Base-by-base conservation (phyloP, 2,329 filamentous ascomycete genomes). In the Fusarium sp. region DNA sequence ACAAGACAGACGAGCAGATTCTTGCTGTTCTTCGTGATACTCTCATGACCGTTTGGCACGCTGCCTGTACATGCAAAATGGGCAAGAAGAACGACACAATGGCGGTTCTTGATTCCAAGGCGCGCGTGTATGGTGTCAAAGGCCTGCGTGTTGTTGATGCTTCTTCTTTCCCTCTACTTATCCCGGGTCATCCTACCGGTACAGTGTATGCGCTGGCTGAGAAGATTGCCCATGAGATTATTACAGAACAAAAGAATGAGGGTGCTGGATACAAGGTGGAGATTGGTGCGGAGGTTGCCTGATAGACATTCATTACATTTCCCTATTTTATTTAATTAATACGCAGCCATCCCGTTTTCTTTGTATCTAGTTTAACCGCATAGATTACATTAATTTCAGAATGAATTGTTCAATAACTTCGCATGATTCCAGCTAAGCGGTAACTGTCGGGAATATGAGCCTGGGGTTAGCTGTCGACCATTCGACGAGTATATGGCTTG, bases 1-100 rank as follows among this genome's bases (percentile, higher is more conserved):
- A 62, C 23, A 18, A 77, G 31, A 80, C 78, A 0, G 82, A 86
- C 58, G 77, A 68, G 23, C 72, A 84, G 54, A 80, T 86, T 13
- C 67, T 82, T 33, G 70, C 74, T 8, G 61, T 75, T 29, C 72
- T 80, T 29, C 70, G 71, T 6, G 59, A 67, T 5, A 58, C 56
- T 7, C 48, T 71, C 27, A 72, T 71, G 63, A 72, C 67, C 3
- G 60, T 75, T 25, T 55, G 68, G 68, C 69, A 71, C 8, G 68
- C 68, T 10, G 58, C 64, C 17, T 71, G 64, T 18, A 71, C 68
- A 11, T 71, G 67, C 37, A 70, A 70, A 39, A 70, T 70, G 67
- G 67, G 67, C 11, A 68, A 66, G 35, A 39, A 50, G 17, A 54
- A 52, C 10, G 67, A 70, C 18, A 45, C 48, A 7, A 48, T 66